Percentiles rank a stretch among this genome's conserved stretches.
phyloP scores from a whole-genome alignment of 169 alveolate genomes.

The Cryptosporidium parvum region DNA sequence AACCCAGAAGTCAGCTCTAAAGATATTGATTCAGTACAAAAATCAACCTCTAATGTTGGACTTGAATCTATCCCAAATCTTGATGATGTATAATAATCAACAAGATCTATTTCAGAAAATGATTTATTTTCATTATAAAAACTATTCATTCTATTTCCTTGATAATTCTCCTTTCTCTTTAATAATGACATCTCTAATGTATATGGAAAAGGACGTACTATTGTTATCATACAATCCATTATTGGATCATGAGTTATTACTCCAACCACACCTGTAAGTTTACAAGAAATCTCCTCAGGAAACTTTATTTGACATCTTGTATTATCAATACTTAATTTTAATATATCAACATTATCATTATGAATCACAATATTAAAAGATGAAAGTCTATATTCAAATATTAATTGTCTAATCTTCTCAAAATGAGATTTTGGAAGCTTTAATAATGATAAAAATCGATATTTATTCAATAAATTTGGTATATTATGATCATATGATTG shows the following conservation, averaged over 20 bases:
- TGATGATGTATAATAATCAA: background rate
- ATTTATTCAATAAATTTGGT: background rate
- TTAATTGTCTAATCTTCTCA: slow-evolving; percentile 24
- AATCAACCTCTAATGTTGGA: slow-evolving; percentile 15
- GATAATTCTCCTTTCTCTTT: background rate
- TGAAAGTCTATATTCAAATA: slow-evolving; percentile 25
- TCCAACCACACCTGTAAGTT: slow-evolving; percentile 35
- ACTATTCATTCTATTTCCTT: background rate
- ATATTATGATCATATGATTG: background rate
- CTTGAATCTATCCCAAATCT: background rate
- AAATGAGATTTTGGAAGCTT: slow-evolving; percentile 21
- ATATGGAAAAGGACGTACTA: slow-evolving; percentile 52
- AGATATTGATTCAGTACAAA: slow-evolving; percentile 63
- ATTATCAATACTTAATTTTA: slow-evolving; percentile 36
- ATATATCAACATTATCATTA: slow-evolving; percentile 39
- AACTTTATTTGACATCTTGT: slow-evolving; percentile 12
- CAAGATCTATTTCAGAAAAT: background rate
- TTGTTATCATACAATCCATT: slow-evolving; percentile 68
- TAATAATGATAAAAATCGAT: slow-evolving; percentile 11
- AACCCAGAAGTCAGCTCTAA: slow-evolving; percentile 68
- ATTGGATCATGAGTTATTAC: slow-evolving; percentile 73
- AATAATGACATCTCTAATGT: background rate
- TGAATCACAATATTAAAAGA: slow-evolving; percentile 55
- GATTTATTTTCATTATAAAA: background rate
- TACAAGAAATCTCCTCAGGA: slow-evolving; percentile 33